Evolutionary conservation across 2,329 filamentous ascomycete species (phyloP).

Genomic region (Hymenoscyphus fructigenus): DNA sequence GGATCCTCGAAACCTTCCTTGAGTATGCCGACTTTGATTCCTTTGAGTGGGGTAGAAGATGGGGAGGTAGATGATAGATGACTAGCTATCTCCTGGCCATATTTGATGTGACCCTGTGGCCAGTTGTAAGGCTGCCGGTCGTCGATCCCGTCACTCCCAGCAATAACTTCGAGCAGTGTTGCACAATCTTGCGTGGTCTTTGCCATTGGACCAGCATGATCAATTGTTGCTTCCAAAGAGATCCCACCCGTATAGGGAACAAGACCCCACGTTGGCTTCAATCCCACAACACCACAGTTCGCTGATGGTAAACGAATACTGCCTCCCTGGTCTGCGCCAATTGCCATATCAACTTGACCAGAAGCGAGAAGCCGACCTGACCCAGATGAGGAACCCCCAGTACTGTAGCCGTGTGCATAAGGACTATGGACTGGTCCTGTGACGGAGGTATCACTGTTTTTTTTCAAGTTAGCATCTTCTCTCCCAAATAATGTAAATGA

Average conservation of each 20-base stretch:
- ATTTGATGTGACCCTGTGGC: conserved; percentile 32
- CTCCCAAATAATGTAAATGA: background rate
- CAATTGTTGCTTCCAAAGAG: conserved; percentile 49
- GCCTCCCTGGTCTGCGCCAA: conserved; percentile 33
- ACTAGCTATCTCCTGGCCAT: conserved; percentile 23
- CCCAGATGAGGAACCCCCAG: conserved; percentile 51
- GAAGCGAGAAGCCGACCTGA: conserved; percentile 47
- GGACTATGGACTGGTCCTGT: conserved; percentile 43
- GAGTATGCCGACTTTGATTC: conserved; percentile 44
- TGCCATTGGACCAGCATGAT: conserved; percentile 49
- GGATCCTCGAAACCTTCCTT: conserved; percentile 46
- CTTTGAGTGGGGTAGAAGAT: conserved; percentile 27
- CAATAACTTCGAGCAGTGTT: conserved; percentile 44
- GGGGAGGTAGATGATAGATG: conserved; percentile 15
- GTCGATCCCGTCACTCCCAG: conserved; percentile 50
- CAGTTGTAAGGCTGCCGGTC: conserved; percentile 42
- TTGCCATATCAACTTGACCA: conserved; percentile 44
- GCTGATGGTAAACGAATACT: conserved; percentile 29
- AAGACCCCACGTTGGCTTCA: conserved; percentile 32
- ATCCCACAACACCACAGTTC: conserved; percentile 30
- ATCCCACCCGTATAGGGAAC: conserved; percentile 40
- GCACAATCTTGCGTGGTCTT: conserved; percentile 43
- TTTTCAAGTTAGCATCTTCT: background rate
- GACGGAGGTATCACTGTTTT: conserved; percentile 24
- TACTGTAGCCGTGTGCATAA: conserved; percentile 44